These are phyloP conservation scores for Calonectria pseudoreteaudii DNA, from an alignment of 2,329 filamentous ascomycete genomes.

Conservation along the genomic window DNA sequence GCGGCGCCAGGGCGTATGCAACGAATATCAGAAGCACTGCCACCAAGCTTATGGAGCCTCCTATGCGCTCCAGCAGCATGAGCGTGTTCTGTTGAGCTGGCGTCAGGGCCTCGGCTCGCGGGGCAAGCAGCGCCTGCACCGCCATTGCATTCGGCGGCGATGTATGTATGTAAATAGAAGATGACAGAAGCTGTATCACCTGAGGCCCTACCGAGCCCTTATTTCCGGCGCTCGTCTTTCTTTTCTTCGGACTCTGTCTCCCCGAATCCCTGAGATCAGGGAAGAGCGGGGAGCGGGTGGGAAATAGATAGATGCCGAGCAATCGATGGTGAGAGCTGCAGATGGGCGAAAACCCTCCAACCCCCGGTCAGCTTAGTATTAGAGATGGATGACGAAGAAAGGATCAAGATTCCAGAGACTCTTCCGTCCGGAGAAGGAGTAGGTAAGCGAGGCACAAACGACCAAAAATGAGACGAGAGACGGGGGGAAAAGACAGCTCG, in stretches of 20 bases:
- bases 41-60: conserved; percentile 64
- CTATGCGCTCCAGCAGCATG: conserved; percentile 63
- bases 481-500: not conserved
- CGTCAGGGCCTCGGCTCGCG: conserved; percentile 46
- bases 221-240: not conserved
- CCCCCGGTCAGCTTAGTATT: not conserved
- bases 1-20: conserved; percentile 62
- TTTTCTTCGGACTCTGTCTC: not conserved
- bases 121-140: conserved; percentile 28
- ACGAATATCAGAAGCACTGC: conserved; percentile 65
- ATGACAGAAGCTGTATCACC: conserved; percentile 7
- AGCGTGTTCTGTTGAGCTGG: conserved; percentile 54
- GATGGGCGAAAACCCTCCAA: not conserved
- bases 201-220: not conserved
- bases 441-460: not conserved
- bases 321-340: not conserved
- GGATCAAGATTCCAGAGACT: not conserved
- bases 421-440: not conserved
- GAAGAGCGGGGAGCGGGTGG: not conserved
- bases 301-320: not conserved
- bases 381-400: not conserved
- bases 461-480: not conserved
- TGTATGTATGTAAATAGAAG: not conserved
- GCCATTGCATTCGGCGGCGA: conserved; percentile 20
- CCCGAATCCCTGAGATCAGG: not conserved